phyloP scores from a whole-genome alignment of 768 basidiomycete genomes.

The Podaxis sp. region DNA sequence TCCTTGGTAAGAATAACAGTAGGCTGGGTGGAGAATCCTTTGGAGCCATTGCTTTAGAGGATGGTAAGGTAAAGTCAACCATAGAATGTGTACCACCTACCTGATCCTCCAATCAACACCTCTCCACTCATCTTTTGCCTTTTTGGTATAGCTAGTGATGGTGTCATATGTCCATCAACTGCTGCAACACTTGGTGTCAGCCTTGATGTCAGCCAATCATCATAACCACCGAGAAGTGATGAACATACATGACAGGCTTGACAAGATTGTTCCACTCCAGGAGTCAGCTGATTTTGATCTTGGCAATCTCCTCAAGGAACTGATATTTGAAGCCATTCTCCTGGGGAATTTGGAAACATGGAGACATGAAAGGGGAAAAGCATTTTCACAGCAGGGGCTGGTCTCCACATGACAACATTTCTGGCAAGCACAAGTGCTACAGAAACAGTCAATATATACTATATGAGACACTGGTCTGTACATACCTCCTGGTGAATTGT shows the following conservation, averaged over 20 bases:
- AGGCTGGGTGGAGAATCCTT: constrained; percentile 91
- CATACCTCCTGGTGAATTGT: constrained; percentile 79
- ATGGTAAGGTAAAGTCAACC: neutral
- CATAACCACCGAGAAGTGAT: neutral
- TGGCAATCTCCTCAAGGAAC: constrained; percentile 70
- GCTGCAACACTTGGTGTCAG: constrained; percentile 34
- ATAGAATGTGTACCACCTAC: constrained; percentile 32
- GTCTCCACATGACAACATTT: constrained; percentile 96
- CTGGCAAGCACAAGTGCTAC: constrained; percentile 89
- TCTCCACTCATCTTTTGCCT: constrained; percentile 84
- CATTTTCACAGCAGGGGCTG: constrained; percentile 90
- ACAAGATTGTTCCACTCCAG: constrained; percentile 83
- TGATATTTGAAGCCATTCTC: constrained; percentile 80
- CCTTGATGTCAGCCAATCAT: constrained; percentile 7
- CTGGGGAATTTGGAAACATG: constrained; percentile 89
- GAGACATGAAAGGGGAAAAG: constrained; percentile 83
- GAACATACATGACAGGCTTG: constrained; percentile 89
- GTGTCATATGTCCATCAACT: constrained; percentile 85
- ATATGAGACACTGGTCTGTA: constrained; percentile 14
- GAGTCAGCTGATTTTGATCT: constrained; percentile 82
- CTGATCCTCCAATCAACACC: constrained; percentile 81
- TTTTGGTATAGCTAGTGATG: constrained; percentile 82
- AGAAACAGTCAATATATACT: constrained; percentile 3
- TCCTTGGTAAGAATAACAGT: constrained; percentile 93
- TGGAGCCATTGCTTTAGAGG: constrained; percentile 74